Evolutionary conservation across 1,284 basidiomycete genomes (phyloP).

Genomic region (Pseudomicrostroma phylloplanum): DNA sequence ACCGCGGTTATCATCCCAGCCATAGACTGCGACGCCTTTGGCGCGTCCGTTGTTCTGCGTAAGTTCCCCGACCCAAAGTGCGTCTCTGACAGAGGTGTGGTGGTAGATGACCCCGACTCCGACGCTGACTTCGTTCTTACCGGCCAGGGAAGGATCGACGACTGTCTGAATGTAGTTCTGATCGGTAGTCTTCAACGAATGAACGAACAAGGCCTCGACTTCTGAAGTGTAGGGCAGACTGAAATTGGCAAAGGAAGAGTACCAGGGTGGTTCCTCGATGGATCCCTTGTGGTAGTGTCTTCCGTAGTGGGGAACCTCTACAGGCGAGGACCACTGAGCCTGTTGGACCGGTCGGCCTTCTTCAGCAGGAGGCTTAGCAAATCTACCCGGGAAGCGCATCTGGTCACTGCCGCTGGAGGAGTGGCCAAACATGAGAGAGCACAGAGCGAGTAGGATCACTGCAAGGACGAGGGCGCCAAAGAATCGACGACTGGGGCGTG

Average conservation of each 20-base stretch:
- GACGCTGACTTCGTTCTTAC: neutral
- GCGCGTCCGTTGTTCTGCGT: neutral
- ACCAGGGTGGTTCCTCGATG: neutral
- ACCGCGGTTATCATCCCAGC: neutral
- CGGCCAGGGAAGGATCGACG: neutral
- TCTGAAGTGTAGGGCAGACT: neutral
- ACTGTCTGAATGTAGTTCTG: neutral
- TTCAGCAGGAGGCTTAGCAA: neutral
- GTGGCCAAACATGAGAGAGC: no score
- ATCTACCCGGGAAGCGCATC: neutral
- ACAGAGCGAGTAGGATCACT: no score
- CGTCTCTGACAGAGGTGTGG: neutral
- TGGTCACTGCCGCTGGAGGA: no score
- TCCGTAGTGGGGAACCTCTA: neutral
- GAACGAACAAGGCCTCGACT: neutral
- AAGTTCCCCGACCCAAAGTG: neutral
- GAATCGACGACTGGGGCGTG: neutral
- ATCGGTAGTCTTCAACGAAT: neutral
- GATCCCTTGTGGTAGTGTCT: neutral
- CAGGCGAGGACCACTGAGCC: conserved; percentile 1
- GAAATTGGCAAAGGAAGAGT: neutral
- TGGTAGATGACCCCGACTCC: neutral
- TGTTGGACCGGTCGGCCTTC: neutral
- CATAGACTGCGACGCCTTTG: conserved; percentile 1
- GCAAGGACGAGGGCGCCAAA: neutral